A percentile compares a stretch with the other conserved stretches of the same genome.
Evolutionary conservation across 768 basidiomycete genomes (phyloP).

Genomic region (Scleroderma bovista): DNA sequence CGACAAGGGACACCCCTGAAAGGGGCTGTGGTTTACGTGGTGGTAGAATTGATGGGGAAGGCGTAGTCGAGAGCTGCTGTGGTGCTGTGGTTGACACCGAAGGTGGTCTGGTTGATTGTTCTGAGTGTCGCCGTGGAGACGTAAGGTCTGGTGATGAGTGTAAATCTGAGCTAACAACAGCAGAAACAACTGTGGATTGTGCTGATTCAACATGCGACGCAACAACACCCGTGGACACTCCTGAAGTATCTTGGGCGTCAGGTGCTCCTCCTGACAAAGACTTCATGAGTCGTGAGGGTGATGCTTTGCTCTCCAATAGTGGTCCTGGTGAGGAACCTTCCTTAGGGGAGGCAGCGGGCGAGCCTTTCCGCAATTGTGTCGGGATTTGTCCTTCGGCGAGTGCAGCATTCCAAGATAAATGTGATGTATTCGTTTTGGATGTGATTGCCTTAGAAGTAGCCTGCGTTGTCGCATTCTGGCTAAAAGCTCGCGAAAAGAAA

Average conservation of each 20-base stretch:
- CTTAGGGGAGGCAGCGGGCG: too few species aligned
- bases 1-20: neutral
- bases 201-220: neutral
- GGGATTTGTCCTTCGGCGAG: too few species aligned
- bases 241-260: neutral
- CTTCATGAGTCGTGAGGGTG: neutral
- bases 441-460: too few species aligned
- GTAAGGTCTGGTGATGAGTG: too few species aligned
- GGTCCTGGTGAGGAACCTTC: neutral
- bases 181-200: neutral
- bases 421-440: too few species aligned
- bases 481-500: slow-evolving; percentile 22
- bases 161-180: too few species aligned
- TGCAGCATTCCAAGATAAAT: too few species aligned
- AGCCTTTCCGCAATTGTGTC: too few species aligned
- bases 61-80: neutral
- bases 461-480: neutral
- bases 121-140: neutral
- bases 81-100: neutral
- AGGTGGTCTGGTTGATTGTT: neutral
- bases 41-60: neutral
- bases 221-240: neutral
- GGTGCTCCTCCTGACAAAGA: neutral
- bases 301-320: too few species aligned
- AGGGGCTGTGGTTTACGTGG: neutral